Conservation (phyloP, 768 basidiomycete genomes). For the Boletus sp. region DNA sequence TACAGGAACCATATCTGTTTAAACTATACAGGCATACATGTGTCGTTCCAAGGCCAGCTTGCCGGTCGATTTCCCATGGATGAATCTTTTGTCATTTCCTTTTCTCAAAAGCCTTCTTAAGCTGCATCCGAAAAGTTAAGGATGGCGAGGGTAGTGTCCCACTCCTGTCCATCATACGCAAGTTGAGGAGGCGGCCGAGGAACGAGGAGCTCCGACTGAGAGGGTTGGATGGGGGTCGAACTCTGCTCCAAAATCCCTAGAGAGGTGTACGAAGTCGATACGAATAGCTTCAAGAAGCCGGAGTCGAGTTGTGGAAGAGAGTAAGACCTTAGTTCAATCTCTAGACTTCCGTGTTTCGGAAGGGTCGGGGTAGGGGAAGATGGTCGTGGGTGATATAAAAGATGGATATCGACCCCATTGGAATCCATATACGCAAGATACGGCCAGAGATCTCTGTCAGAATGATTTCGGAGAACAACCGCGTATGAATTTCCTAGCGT, state of each 20-base stretch:
- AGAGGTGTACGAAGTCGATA: conserved; percentile 48
- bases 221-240: conserved; percentile 17
- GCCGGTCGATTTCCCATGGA: not conserved
- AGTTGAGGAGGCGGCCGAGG: conserved; percentile 1
- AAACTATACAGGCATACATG: not conserved
- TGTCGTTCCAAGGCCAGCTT: conserved; percentile 13
- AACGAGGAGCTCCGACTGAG: conserved; percentile 9
- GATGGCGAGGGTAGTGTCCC: conserved; percentile 29
- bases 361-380: conserved; percentile 41
- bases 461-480: conserved; percentile 47
- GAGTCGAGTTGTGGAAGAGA: conserved; percentile 43
- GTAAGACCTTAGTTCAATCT: conserved; percentile 40
- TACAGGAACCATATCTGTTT: not conserved
- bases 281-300: conserved; percentile 57
- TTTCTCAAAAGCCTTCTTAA: not conserved
- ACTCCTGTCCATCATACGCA: conserved; percentile 22
- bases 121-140: conserved; percentile 19
- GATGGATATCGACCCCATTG: conserved; percentile 48
- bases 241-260: conserved; percentile 50
- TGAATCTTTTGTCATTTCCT: not conserved
- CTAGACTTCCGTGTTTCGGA: conserved; percentile 35
- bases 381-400: conserved; percentile 51
- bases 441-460: conserved; percentile 56
- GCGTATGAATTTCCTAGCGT: conserved; percentile 43
- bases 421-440: conserved; percentile 62